These are phyloP conservation scores for Chytriomyces confervae DNA, from an alignment of 192 early-diverging fungal genomes.

Conservation along the genomic window DNA sequence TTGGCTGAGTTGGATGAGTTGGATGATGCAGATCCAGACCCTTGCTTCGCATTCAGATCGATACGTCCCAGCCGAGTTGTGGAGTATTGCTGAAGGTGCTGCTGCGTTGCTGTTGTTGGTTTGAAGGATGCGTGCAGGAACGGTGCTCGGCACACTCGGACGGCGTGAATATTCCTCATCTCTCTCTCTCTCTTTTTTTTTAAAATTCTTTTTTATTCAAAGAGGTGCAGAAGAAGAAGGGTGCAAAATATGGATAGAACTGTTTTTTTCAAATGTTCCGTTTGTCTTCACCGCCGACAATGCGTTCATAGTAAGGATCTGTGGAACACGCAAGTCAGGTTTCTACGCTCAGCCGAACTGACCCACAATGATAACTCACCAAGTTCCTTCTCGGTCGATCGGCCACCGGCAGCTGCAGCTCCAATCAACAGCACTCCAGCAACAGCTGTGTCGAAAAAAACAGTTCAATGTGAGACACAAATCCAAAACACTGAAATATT, in stretches of 20 bases:
- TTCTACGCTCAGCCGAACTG: no score
- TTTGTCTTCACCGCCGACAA: neutral
- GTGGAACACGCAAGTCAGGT: no score
- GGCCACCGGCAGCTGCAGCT: slow-evolving; percentile 4
- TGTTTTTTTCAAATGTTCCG: no score
- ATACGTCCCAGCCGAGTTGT: slow-evolving; percentile 24
- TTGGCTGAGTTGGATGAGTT: slow-evolving; percentile 6
- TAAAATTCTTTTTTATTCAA: no score
- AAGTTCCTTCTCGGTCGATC: neutral
- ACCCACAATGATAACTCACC: neutral
- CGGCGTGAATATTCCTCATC: no score
- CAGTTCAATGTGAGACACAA: neutral
- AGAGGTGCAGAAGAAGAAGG: no score
- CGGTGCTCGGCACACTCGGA: no score
- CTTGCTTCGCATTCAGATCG: slow-evolving; percentile 11
- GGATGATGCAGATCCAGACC: neutral
- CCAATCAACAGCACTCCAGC: slow-evolving; percentile 23
- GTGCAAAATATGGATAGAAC: no score
- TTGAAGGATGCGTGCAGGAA: no score
- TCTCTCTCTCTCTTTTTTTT: no score
- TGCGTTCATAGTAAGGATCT: slow-evolving; percentile 19
- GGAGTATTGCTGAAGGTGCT: slow-evolving; percentile 13
- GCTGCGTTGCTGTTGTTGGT: neutral
- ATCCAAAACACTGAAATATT: no score
- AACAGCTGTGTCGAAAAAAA: neutral